Evolutionary conservation across 2,329 filamentous ascomycete genomes (phyloP).

Genomic region (Botrytis fabae): DNA sequence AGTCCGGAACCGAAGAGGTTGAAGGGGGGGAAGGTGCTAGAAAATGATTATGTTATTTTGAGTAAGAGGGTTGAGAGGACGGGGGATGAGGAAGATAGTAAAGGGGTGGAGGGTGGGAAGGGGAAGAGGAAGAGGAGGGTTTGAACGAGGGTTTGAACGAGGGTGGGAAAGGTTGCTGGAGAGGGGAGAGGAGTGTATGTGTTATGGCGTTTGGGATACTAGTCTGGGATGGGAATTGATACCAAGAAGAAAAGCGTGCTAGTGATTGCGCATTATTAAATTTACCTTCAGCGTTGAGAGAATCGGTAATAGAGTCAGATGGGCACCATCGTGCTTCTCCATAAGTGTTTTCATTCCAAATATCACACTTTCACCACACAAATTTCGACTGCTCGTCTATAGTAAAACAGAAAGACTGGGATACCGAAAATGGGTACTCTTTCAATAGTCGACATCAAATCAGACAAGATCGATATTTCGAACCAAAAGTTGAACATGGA

Average conservation of each 20-base stretch:
- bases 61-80: constrained; percentile 45
- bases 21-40: constrained; percentile 54
- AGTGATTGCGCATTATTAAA: neutral
- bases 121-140: neutral
- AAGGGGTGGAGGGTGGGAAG: neutral
- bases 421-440: neutral
- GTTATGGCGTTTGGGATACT: neutral
- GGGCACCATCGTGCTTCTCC: neutral
- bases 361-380: neutral
- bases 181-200: neutral
- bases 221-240: neutral
- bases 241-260: neutral
- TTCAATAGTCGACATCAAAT: neutral
- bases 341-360: neutral
- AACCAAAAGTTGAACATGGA: neutral
- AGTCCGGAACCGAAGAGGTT: constrained; percentile 56
- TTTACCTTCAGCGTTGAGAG: neutral
- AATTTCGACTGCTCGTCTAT: neutral
- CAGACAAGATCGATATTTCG: neutral
- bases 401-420: neutral
- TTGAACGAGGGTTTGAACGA: neutral
- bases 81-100: neutral
- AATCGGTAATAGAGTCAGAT: neutral
- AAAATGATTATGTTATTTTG: constrained; percentile 61
- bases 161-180: neutral